Evolutionary conservation across 208 protist species (phyloP), one percentile per base, ranked within the genome.

Genomic region (Crithidia fasciculata): DNA sequence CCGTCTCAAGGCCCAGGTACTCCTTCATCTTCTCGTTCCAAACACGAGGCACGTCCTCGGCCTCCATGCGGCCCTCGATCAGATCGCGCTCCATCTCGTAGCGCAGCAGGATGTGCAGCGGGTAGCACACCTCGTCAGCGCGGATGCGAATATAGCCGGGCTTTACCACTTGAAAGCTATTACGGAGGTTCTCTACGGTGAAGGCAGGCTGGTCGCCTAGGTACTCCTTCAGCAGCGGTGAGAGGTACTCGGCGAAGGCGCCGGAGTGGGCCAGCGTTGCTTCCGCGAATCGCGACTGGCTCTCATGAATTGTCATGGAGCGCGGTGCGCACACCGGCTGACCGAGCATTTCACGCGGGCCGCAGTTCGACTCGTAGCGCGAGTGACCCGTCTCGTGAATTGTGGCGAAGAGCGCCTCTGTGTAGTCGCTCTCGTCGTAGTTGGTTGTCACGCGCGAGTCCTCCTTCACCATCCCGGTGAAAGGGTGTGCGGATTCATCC

Each of bases 111-210:
- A 98, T 72, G 76, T 98, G 95, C 70, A 97, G 68, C 2, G 91
- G 87, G 85, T 98, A 98, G 73, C 86, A 94, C 43, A 98, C 77
- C 84, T 98, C 95, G 58, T 98, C 95, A 0, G 93, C 86, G 50
- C 83, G 39, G 18, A 97, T 85, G 50, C 95, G 91, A 62, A 97
- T 97, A 49, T 80, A 84, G 41, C 85, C 81, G 4, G 91, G 91
- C 53, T 86, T 56, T 19, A 96, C 92, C 4, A 12, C 36, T 56
- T 89, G 91, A 54, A 62, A 43, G n/a, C 85, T 8, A 16, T 62
- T 37, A 19, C 66, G 73, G 78, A 97, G 53, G 65, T 94, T 95
- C 63, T 86, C 74, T 13, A 55, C 39, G 19, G 67, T 53, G 60
- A 94, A 92, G 13, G 79, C 84, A 10, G 79, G 74, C 49, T 91